phyloP scores from a whole-genome alignment of 2,329 filamentous ascomycete species.

The Coniochaeta sp. region DNA sequence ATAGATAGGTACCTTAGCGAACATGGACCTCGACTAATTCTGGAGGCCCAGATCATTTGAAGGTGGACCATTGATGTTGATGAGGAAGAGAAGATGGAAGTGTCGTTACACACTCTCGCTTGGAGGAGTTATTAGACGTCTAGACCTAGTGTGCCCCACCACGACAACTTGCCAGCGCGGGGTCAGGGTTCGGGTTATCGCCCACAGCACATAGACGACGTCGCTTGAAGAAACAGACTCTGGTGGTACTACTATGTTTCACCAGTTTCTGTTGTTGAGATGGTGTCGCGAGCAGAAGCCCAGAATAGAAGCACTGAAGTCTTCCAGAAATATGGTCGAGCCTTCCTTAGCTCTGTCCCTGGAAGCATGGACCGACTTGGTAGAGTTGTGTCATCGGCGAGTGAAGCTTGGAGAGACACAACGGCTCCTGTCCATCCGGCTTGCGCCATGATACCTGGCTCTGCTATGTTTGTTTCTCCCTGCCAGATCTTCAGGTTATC shows the following conservation, averaged over 20 bases:
- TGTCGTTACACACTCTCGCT: too few relatives aligned
- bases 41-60: too few relatives aligned
- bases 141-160: too few relatives aligned
- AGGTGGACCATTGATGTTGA: too few relatives aligned
- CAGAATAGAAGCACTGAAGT: background rate
- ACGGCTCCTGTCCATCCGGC: background rate
- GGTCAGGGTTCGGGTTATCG: too few relatives aligned
- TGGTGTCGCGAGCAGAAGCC: background rate
- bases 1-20: too few relatives aligned
- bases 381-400: background rate
- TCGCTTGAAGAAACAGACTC: background rate
- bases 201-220: background rate
- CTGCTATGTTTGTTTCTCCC: conserved; percentile 5
- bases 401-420: background rate
- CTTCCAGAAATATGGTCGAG: too few relatives aligned
- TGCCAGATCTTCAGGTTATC: conserved; percentile 11
- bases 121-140: too few relatives aligned
- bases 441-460: background rate
- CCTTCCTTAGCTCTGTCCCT: too few relatives aligned
- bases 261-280: background rate
- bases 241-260: background rate
- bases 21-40: too few relatives aligned
- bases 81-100: too few relatives aligned
- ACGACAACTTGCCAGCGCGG: too few relatives aligned
- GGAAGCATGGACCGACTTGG: background rate